phyloP scores from a whole-genome alignment of 257 asterid genomes.

The Nemophila menziesii region DNA sequence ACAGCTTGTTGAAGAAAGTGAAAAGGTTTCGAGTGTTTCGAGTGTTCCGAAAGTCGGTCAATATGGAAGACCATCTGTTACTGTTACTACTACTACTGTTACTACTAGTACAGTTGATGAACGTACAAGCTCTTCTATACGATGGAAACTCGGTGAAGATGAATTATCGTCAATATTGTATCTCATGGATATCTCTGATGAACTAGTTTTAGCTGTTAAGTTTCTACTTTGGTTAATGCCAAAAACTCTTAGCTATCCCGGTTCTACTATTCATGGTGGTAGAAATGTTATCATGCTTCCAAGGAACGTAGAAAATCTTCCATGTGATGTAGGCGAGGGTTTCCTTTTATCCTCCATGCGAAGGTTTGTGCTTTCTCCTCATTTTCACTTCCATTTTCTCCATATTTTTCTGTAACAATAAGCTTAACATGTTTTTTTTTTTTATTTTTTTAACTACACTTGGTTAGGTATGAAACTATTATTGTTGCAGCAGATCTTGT shows the following conservation, averaged over 20 bases:
- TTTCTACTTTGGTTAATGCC: constrained; percentile 92
- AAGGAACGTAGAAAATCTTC: constrained; percentile 47
- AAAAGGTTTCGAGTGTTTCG: constrained; percentile 19
- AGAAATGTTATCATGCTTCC: constrained; percentile 54
- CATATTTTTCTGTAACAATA: background rate
- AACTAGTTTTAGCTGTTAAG: constrained; percentile 55
- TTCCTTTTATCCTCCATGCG: constrained; percentile 70
- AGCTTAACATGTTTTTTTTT: background rate
- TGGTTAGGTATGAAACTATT: constrained; percentile 76
- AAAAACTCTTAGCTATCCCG: constrained; percentile 50
- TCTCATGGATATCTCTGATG: constrained; percentile 76
- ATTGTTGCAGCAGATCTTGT: constrained; percentile 79
- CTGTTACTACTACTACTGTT: no score
- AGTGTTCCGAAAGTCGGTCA: constrained; percentile 50
- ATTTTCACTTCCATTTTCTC: constrained; percentile 5
- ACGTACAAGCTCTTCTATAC: constrained; percentile 34
- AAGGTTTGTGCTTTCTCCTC: constrained; percentile 52
- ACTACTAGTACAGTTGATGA: constrained; percentile 68
- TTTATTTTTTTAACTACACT: constrained; percentile 7
- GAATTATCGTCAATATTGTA: constrained; percentile 67
- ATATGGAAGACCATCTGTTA: constrained; percentile 42
- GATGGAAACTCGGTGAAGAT: constrained; percentile 92
- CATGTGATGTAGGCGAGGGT: constrained; percentile 75
- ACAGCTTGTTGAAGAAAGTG: constrained; percentile 72
- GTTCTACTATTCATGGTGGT: constrained; percentile 46